A percentile compares a stretch with the other conserved stretches of the same genome.
These are phyloP conservation scores for Capsicum chinense DNA, from an alignment of 257 asterid species.

Conservation along the genomic window DNA sequence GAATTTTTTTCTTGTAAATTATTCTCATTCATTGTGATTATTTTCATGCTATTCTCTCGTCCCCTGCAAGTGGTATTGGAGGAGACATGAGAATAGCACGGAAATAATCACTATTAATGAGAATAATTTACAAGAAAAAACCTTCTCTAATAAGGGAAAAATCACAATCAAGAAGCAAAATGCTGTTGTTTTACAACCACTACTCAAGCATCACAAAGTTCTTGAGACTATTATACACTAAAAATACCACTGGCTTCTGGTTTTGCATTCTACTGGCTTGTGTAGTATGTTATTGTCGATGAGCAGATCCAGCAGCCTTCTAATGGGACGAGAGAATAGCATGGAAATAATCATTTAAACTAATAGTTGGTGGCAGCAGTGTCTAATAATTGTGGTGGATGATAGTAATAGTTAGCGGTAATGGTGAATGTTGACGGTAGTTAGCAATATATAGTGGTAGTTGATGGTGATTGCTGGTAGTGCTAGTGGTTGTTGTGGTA, in stretches of 20 bases:
- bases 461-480: too few species aligned
- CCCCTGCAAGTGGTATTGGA: neutral
- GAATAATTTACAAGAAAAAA: neutral
- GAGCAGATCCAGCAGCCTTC: too few species aligned
- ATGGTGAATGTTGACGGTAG: too few species aligned
- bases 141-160: neutral
- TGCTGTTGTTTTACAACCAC: neutral
- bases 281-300: too few species aligned
- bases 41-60: neutral
- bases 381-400: too few species aligned
- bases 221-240: neutral
- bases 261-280: too few species aligned
- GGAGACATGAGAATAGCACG: neutral
- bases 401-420: too few species aligned
- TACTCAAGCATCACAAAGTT: neutral
- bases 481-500: too few species aligned
- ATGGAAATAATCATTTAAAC: too few species aligned
- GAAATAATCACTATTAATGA: neutral
- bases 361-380: too few species aligned
- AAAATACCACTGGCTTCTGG: neutral
- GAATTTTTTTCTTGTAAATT: neutral
- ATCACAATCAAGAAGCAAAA: neutral
- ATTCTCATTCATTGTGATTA: neutral
- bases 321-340: too few species aligned
- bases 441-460: too few species aligned